A percentile compares a stretch with the other conserved stretches of the same genome.
phyloP scores from a whole-genome alignment of 768 basidiomycete genomes.

The Serendipita indica region DNA sequence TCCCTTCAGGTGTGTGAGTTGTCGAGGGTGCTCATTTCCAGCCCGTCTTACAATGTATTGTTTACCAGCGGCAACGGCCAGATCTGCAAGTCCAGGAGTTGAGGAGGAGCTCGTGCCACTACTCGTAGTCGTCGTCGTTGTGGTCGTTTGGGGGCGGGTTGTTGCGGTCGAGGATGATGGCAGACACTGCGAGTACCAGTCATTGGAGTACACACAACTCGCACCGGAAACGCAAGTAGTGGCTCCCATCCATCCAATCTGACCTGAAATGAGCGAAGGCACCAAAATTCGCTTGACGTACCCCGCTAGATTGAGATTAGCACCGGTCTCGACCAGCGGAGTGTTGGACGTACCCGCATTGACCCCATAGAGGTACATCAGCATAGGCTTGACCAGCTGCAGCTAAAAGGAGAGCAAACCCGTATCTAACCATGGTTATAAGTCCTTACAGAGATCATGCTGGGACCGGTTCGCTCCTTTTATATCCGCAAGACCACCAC shows the following conservation, averaged over 20 bases:
- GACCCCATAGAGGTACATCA: not conserved
- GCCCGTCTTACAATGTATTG: slow-evolving; percentile 33
- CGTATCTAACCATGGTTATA: too few relatives aligned
- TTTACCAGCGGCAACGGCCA: not conserved
- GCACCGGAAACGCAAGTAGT: slow-evolving; percentile 1
- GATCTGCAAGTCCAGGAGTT: not conserved
- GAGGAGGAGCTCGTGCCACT: too few relatives aligned
- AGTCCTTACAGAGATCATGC: too few relatives aligned
- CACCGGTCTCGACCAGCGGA: not conserved
- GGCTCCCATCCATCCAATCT: not conserved
- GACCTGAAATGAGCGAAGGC: not conserved
- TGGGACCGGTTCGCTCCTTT: too few relatives aligned
- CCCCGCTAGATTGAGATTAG: too few relatives aligned
- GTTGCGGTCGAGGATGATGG: not conserved
- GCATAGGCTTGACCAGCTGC: not conserved
- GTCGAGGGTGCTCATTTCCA: too few relatives aligned
- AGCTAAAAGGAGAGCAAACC: too few relatives aligned
- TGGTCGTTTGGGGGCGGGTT: not conserved
- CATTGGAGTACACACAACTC: not conserved
- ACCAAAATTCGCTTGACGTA: too few relatives aligned
- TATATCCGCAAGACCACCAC: too few relatives aligned
- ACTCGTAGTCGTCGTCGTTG: too few relatives aligned
- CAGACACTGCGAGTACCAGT: not conserved
- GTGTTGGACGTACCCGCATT: not conserved
- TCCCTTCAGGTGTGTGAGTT: too few relatives aligned